Percentiles rank a stretch among this genome's conserved stretches.
Conservation (phyloP, 306 rosid species). For the Heteromeles arbutifolia region DNA sequence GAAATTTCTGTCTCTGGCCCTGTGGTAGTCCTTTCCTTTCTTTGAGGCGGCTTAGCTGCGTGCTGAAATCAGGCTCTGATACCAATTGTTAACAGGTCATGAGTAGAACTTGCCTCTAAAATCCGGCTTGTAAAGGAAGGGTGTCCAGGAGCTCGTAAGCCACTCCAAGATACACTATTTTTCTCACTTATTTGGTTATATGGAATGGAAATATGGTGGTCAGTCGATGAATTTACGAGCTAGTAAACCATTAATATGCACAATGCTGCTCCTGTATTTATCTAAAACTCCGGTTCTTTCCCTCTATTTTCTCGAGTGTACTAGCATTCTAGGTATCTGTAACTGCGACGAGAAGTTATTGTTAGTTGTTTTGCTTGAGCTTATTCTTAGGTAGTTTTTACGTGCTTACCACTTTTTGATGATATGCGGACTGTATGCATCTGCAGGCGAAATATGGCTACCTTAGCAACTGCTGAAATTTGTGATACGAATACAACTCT, state of each 20-base stretch:
- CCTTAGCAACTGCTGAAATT: constrained; percentile 31
- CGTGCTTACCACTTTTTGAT: background rate
- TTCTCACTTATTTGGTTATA: background rate
- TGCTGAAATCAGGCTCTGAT: no score
- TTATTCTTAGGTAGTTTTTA: background rate
- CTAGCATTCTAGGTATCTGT: background rate
- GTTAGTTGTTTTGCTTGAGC: background rate
- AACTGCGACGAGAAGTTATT: background rate
- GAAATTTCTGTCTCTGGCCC: background rate
- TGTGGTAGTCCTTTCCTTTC: no score
- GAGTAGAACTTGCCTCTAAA: background rate
- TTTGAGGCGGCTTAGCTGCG: no score
- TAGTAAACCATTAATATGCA: background rate
- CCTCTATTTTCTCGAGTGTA: background rate
- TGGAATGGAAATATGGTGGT: background rate
- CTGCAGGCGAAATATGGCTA: constrained; percentile 19
- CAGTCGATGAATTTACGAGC: background rate
- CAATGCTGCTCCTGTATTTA: background rate
- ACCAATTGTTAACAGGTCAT: no score
- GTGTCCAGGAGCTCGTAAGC: background rate
- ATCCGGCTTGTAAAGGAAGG: background rate
- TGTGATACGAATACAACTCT: constrained; percentile 38
- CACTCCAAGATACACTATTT: background rate
- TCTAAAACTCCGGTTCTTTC: background rate
- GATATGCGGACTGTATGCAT: background rate